Conservation (phyloP, 176 grass and related monocot species). For the Oryza glaberrima region DNA sequence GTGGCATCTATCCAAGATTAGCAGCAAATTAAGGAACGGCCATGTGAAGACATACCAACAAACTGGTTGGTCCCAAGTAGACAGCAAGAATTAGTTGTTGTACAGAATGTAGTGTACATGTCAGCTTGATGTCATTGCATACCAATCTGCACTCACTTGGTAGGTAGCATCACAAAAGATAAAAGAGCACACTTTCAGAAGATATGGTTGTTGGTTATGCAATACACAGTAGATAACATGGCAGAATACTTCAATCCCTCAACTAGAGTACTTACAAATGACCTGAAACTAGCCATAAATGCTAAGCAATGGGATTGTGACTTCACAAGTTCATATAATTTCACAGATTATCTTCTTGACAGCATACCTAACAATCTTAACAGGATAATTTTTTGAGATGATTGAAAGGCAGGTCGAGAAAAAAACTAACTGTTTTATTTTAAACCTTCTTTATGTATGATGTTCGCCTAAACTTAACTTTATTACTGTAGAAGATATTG, state of each 20-base stretch:
- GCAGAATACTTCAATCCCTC: neutral
- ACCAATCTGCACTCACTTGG: constrained; percentile 28
- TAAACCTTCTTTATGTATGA: neutral
- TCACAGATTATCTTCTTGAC: neutral
- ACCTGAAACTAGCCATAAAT: neutral
- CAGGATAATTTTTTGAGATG: neutral
- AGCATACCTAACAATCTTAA: neutral
- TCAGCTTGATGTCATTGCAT: constrained; percentile 38
- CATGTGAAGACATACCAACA: constrained; percentile 44
- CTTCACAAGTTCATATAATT: neutral
- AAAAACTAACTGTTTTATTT: neutral
- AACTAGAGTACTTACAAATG: neutral
- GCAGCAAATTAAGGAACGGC: constrained; percentile 22
- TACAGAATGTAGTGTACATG: constrained; percentile 40
- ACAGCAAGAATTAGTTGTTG: constrained; percentile 53
- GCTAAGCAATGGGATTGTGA: constrained; percentile 6
- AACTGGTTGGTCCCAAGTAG: constrained; percentile 48
- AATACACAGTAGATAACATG: neutral
- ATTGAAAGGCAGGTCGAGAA: neutral
- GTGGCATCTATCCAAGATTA: constrained; percentile 35
- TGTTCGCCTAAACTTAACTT: neutral
- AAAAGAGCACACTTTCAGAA: neutral
- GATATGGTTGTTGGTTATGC: constrained; percentile 20
- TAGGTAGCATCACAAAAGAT: constrained; percentile 48
- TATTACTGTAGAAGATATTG: neutral